Base-by-base conservation (phyloP, 495 filamentous ascomycete species). In the Bacidia rubella region DNA sequence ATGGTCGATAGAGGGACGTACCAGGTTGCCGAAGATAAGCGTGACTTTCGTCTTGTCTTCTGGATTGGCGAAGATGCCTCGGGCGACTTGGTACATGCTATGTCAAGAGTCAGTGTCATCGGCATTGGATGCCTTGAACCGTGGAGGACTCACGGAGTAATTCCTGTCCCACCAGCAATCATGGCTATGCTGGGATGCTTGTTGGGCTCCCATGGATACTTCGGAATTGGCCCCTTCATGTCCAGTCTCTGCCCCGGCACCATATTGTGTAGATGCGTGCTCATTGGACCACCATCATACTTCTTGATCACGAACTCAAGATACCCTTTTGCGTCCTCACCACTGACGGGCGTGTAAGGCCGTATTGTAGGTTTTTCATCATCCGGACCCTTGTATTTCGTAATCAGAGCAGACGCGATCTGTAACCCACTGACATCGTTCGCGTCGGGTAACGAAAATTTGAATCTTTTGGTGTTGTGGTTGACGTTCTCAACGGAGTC, bases 141-240 rank as follows among this genome's bases (percentile, higher is more conserved):
- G 29, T 27, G 11, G 17, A 3, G 19, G 17, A 47, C 54, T 17
- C 39, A 60, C 54, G 92, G 92, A 29, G 90, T 90, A 63, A 97
- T 95, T 48, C 92, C 92, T 3, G 92, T 97, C 57, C 92, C 92
- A 61, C 93, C 92, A 10, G 92, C 89, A 58, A 98, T 79, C 64
- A 97, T 72, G n/a, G 77, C 80, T 65, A 98, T 82, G 70, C 96
- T 90, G 29, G 85, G 70, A 71, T 97, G 92, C 81, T 95, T 96
- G 75, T 98, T 98, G 56, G 85, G 59, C 39, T 77, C 63, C 89
- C 88, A 97, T 22, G 79, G 73, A 70, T 96, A 98, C 70, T 98
- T 98, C 53, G 87, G 85, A 17, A 98, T 77, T 0, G 92, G 92
- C 15, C 92, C 92, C 74, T 98, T 98, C 74, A 97, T 78, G 29